Evolutionary conservation across 352 stramenopile genomes (phyloP).

Genomic region (Globisporangium paddicum): DNA sequence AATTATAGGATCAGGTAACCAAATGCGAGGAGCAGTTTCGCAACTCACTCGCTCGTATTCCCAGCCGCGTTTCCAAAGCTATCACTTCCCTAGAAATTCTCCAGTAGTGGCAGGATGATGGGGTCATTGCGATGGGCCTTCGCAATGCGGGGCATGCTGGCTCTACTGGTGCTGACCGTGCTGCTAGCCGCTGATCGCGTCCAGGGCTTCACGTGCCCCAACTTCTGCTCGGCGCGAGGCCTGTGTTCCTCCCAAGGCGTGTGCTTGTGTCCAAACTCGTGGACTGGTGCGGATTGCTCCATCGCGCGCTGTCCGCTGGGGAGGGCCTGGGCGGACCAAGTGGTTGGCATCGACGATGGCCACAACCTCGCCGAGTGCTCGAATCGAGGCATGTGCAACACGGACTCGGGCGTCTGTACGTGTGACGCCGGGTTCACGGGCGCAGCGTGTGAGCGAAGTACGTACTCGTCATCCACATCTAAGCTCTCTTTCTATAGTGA

Average conservation of each 20-base stretch:
- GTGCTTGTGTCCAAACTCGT: conserved; percentile 44
- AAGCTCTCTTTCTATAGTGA: too few species aligned
- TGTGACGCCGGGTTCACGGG: conserved; percentile 76
- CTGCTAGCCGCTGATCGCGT: background rate
- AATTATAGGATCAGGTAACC: too few species aligned
- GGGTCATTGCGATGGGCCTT: too few species aligned
- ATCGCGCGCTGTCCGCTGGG: conserved; percentile 57
- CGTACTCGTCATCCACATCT: too few species aligned
- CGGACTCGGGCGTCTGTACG: conserved; percentile 46
- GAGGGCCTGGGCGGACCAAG: conserved; percentile 66
- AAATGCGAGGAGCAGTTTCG: too few species aligned
- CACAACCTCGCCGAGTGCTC: conserved; percentile 88
- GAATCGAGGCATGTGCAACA: conserved; percentile 72
- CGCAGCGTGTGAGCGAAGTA: conserved; percentile 72
- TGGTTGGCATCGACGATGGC: conserved; percentile 48
- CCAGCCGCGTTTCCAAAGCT: too few species aligned
- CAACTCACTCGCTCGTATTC: too few species aligned
- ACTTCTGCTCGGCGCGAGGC: conserved; percentile 67
- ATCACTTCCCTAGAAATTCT: too few species aligned
- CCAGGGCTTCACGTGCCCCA: conserved; percentile 47
- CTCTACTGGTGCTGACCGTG: background rate
- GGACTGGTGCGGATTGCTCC: conserved; percentile 56
- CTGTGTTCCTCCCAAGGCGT: conserved; percentile 52
- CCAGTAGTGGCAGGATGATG: too few species aligned
- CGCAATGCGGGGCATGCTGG: background rate